phyloP scores from a whole-genome alignment of 2,329 filamentous ascomycete genomes.

The Fusarium proliferatum region DNA sequence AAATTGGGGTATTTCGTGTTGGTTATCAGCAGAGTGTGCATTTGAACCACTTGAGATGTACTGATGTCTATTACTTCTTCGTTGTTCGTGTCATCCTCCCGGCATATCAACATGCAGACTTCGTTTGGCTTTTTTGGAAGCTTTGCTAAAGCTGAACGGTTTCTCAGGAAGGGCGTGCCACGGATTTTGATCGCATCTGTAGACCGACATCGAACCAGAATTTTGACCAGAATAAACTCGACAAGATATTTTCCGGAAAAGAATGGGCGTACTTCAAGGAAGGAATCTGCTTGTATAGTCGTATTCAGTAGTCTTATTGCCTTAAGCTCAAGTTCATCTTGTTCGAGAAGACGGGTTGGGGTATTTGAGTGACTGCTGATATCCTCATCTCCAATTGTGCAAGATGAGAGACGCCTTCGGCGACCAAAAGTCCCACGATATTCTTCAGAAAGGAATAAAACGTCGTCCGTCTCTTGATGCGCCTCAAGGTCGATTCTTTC shows the following conservation, averaged over 20 bases:
- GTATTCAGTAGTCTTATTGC: constrained; percentile 11
- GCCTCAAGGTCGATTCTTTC: constrained; percentile 8
- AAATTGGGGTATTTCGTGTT: constrained; percentile 62
- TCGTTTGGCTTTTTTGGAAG: constrained; percentile 57
- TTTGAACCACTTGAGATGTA: constrained; percentile 50
- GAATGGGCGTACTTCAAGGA: constrained; percentile 46
- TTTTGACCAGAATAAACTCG: constrained; percentile 56
- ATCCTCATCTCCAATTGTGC: constrained; percentile 38
- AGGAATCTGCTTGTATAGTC: constrained; percentile 38
- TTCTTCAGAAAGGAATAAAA: constrained; percentile 33
- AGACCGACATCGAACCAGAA: constrained; percentile 50
- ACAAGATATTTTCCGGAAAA: constrained; percentile 42
- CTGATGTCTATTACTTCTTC: constrained; percentile 56
- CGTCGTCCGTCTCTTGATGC: constrained; percentile 12
- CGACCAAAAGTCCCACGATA: not conserved
- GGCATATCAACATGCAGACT: constrained; percentile 52
- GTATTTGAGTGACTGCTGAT: constrained; percentile 28
- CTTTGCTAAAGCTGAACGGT: constrained; percentile 49
- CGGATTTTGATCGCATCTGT: constrained; percentile 47
- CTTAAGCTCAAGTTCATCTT: constrained; percentile 41
- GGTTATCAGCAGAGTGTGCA: constrained; percentile 62
- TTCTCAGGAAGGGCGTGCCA: constrained; percentile 54
- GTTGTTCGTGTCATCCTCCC: constrained; percentile 44
- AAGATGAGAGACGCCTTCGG: constrained; percentile 30
- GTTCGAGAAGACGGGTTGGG: constrained; percentile 16